A percentile compares a stretch with the other conserved stretches of the same genome.
phyloP scores from a whole-genome alignment of 1,284 basidiomycete genomes.

The Puccinia brachypodii region DNA sequence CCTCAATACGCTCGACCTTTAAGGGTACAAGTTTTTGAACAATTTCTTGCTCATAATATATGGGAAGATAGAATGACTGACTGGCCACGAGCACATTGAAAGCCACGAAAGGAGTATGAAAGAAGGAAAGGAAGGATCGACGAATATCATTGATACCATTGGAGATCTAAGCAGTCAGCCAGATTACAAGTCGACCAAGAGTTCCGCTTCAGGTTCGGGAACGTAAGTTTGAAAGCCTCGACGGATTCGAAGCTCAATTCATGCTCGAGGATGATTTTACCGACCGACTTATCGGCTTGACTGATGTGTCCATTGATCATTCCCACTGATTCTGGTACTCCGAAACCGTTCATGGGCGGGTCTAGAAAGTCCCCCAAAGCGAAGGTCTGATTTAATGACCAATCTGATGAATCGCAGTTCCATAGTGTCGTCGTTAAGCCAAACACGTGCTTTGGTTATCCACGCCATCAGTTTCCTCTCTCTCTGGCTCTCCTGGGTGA shows the following conservation, averaged over 20 bases:
- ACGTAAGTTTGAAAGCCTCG: constrained; percentile 68
- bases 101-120: neutral
- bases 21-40: neutral
- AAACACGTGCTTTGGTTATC: constrained; percentile 22
- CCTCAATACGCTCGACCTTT: neutral
- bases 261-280: constrained; percentile 79
- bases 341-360: constrained; percentile 31
- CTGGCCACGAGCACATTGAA: neutral
- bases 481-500: too few relatives aligned
- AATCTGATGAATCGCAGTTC: constrained; percentile 41
- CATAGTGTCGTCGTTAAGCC: constrained; percentile 28
- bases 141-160: constrained; percentile 36
- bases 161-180: constrained; percentile 7
- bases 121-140: neutral
- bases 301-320: neutral
- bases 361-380: constrained; percentile 38
- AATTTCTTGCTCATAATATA: neutral
- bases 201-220: constrained; percentile 65
- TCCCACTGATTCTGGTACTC: constrained; percentile 5
- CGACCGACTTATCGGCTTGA: constrained; percentile 59
- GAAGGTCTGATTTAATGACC: constrained; percentile 46
- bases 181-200: constrained; percentile 67
- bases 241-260: constrained; percentile 69
- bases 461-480: neutral
- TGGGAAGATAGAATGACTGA: neutral